These are phyloP conservation scores for Pisolithus tinctorius DNA, from an alignment of 768 basidiomycete genomes.

Conservation along the genomic window DNA sequence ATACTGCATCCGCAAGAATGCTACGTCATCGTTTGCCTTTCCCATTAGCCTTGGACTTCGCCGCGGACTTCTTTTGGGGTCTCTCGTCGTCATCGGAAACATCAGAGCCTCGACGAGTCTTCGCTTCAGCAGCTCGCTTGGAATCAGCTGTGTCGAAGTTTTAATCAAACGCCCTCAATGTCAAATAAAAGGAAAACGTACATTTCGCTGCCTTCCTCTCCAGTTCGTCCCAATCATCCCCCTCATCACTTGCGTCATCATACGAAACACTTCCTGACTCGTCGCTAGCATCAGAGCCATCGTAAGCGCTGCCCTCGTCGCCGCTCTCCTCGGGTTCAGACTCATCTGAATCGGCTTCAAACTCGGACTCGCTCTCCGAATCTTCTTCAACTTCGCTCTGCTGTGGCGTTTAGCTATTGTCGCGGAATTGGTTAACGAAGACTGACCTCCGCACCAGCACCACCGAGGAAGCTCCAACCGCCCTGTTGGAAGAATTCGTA, in stretches of 20 bases:
- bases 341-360: conserved; percentile 43
- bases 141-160: conserved; percentile 35
- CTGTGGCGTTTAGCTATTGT: conserved; percentile 32
- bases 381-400: conserved; percentile 59
- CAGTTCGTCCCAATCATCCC: conserved; percentile 95
- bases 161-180: background rate
- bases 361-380: conserved; percentile 64
- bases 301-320: conserved; percentile 50
- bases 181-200: conserved; percentile 24
- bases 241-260: conserved; percentile 58
- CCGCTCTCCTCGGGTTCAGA: conserved; percentile 35
- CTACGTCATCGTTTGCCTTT: conserved; percentile 35
- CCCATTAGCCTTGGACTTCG: conserved; percentile 33
- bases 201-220: conserved; percentile 89
- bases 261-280: conserved; percentile 64
- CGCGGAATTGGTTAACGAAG: background rate
- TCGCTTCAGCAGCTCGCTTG: conserved; percentile 37
- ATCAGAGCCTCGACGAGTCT: conserved; percentile 40
- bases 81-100: conserved; percentile 46
- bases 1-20: conserved; percentile 6
- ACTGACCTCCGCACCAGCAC: conserved; percentile 63
- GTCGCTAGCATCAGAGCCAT: conserved; percentile 45
- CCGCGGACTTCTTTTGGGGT: conserved; percentile 33
- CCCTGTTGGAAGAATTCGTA: conserved; percentile 93
- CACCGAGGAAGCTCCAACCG: conserved; percentile 93